phyloP scores from a whole-genome alignment of 805 yeast genomes.

The Ogataea ganodermae region DNA sequence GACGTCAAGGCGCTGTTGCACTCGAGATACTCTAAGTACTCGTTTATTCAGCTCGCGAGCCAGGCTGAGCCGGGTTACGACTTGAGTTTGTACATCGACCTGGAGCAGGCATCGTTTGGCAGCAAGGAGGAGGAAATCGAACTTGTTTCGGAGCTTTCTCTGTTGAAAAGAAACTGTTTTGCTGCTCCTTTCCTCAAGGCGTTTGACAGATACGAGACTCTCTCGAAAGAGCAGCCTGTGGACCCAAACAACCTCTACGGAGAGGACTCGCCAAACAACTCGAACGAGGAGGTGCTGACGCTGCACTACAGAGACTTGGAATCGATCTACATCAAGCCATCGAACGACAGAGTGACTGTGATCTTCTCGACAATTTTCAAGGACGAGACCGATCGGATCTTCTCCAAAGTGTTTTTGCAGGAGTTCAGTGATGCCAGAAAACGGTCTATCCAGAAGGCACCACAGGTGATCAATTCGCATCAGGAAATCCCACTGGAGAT shows the following conservation, averaged over 20 bases:
- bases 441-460: conserved; percentile 95
- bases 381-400: conserved; percentile 93
- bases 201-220: conserved; percentile 71
- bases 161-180: conserved; percentile 81
- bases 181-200: conserved; percentile 94
- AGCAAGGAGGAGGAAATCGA: conserved; percentile 49
- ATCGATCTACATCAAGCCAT: conserved; percentile 84
- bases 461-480: conserved; percentile 92
- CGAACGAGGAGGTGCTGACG: conserved; percentile 59
- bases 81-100: conserved; percentile 70
- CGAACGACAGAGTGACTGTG: conserved; percentile 95
- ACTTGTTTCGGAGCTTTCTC: conserved; percentile 64
- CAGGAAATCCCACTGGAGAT: conserved; percentile 92
- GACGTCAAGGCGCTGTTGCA: conserved; percentile 61
- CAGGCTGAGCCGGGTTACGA: conserved; percentile 79
- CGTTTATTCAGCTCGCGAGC: conserved; percentile 37
- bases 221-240: conserved; percentile 46
- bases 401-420: conserved; percentile 86
- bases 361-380: conserved; percentile 91
- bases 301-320: conserved; percentile 92
- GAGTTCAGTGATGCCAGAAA: conserved; percentile 96
- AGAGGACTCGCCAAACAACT: conserved; percentile 38
- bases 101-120: conserved; percentile 31
- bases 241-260: conserved; percentile 46
- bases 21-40: conserved; percentile 48